These are phyloP conservation scores for Adansonia rubrostipa DNA, from an alignment of 441 rosid genomes.

Conservation along the genomic window DNA sequence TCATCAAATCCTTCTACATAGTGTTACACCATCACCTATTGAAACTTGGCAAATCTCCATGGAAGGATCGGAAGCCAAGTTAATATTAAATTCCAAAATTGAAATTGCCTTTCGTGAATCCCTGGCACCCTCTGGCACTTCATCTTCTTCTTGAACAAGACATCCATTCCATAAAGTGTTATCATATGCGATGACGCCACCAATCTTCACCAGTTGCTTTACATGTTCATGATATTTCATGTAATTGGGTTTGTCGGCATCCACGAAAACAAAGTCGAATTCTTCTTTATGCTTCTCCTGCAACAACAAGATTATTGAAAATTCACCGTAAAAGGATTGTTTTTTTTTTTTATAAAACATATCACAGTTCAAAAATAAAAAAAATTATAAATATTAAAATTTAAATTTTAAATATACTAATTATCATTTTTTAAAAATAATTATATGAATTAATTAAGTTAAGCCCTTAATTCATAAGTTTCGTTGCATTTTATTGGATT, in stretches of 20 bases:
- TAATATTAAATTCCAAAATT: background rate
- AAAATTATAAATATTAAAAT: too few species aligned
- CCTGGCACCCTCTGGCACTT: slow-evolving; percentile 8
- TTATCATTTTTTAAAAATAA: too few species aligned
- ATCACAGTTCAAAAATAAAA: background rate
- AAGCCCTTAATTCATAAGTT: too few species aligned
- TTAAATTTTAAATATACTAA: too few species aligned
- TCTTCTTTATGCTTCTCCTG: slow-evolving; percentile 12
- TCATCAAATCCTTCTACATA: slow-evolving; percentile 5
- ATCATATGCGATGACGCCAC: slow-evolving; percentile 10
- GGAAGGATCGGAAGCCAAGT: slow-evolving; percentile 1
- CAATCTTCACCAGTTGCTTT: slow-evolving; percentile 1
- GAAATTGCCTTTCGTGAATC: background rate
- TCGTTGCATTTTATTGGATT: too few species aligned
- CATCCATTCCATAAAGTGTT: background rate
- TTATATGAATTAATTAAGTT: too few species aligned
- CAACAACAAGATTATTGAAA: background rate
- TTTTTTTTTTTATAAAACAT: too few species aligned
- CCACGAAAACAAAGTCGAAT: slow-evolving; percentile 12
- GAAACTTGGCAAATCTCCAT: slow-evolving; percentile 10
- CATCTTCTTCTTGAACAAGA: background rate
- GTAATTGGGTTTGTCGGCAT: slow-evolving; percentile 11
- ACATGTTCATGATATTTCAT: slow-evolving; percentile 4
- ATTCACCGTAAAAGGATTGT: too few species aligned
- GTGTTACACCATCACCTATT: background rate